Conservation (phyloP, 441 rosid species). For the Corymbia citriodora region DNA sequence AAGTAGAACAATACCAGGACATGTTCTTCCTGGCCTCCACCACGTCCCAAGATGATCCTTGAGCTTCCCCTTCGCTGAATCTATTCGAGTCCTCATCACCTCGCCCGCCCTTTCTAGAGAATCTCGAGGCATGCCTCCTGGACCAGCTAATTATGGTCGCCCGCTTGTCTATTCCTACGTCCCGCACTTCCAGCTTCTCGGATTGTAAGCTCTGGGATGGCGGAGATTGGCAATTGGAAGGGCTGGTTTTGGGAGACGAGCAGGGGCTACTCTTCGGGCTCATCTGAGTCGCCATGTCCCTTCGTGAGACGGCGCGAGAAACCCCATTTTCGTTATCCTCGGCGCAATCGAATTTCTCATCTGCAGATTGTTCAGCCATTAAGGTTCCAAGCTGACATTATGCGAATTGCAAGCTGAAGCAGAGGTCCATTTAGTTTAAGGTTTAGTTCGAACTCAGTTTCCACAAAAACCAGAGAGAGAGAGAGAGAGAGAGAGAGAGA, state of each 20-base stretch:
- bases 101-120: constrained; percentile 29
- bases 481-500: background rate
- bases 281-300: constrained; percentile 96
- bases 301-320: constrained; percentile 44
- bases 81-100: constrained; percentile 29
- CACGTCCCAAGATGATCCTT: constrained; percentile 48
- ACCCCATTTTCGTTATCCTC: constrained; percentile 30
- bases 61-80: constrained; percentile 10
- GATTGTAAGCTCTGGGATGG: constrained; percentile 21
- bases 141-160: constrained; percentile 50
- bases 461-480: background rate
- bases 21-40: constrained; percentile 42
- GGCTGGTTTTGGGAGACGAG: constrained; percentile 31
- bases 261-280: constrained; percentile 46
- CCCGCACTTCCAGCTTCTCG: constrained; percentile 59
- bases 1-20: constrained; percentile 38
- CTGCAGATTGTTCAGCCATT: constrained; percentile 23
- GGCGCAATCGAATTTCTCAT: constrained; percentile 40
- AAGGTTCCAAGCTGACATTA: background rate
- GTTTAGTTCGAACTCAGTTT: background rate
- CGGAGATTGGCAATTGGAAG: constrained; percentile 37
- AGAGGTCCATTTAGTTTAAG: background rate
- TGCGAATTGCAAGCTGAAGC: background rate
- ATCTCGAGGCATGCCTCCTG: constrained; percentile 34
- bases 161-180: constrained; percentile 69